Base-by-base conservation (phyloP, 352 stramenopile species). In the Globisporangium splendens region DNA sequence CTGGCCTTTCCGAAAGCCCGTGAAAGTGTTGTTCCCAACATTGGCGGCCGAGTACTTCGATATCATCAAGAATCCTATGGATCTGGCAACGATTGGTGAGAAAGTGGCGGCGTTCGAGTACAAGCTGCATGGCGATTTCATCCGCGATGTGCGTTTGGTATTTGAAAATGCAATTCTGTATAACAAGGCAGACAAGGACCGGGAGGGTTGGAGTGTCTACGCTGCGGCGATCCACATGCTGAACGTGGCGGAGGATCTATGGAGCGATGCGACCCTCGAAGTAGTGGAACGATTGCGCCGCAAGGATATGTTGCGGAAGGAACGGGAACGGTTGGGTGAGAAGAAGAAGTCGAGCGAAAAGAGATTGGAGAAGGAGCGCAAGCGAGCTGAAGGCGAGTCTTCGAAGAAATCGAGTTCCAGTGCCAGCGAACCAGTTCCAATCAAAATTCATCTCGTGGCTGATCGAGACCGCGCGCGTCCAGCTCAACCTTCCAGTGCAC, bases 81-180 rank as follows among this genome's bases (percentile, higher is more conserved):
- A 95, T 54, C 67, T 95, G 22, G 62, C 73, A 17, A 93, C 86
- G 0, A 85, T 93, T 58, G 60, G 57, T 6, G 81, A 88, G 10
- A 92, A 93, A 52, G 56, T 93, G 20, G 68, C 53, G 1, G 65
- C 75, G 39, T 75, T 89, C 41, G 72, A 85, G 70, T 95, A 93
- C 72, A 91, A 91, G 56, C 11, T 75, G 13, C 84, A 95, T 42
- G 83, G 83, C 8, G 83, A 95, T 12, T 93, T 95, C 49, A 91
- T 93, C 58, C 70, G 59, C 2, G 83, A 95, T 52, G 73, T 95
- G 38, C 79, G 82, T 0, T 46, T 93, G 50, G 93, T 83, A 18
- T 95, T 95, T 50, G 79, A 95, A 60, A 95, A 95, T 62, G 86
- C 86, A 4, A 80, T 93, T 56, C 49, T 74, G 12, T 95, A 92